Conservation (phyloP, 305 asterid species). For the Fraxinus baroniana region DNA sequence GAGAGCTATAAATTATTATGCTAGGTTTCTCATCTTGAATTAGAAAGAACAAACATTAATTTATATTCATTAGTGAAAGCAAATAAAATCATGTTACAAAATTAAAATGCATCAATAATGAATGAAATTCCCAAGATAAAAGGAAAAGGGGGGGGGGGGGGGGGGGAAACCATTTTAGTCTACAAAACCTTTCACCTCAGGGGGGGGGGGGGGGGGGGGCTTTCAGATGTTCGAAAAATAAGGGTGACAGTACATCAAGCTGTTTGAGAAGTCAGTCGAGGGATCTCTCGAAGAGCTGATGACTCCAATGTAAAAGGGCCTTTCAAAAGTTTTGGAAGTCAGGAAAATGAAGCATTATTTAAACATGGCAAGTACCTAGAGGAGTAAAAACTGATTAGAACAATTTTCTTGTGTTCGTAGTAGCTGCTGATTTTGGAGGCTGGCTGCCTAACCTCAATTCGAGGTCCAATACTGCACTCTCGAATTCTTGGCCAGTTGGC, state of each 20-base stretch:
- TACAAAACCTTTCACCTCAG: too few species aligned
- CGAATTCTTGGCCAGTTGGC: background rate
- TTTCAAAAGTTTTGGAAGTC: background rate
- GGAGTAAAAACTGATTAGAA: background rate
- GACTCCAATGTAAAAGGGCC: background rate
- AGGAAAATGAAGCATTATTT: background rate
- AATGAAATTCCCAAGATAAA: background rate
- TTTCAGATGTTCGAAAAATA: too few species aligned
- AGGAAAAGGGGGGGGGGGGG: too few species aligned
- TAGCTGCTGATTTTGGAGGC: background rate
- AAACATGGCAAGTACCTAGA: background rate
- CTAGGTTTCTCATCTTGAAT: too few species aligned
- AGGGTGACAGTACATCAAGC: background rate
- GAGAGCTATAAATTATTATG: too few species aligned
- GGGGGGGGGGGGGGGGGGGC: background rate
- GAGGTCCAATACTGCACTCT: background rate
- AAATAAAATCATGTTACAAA: too few species aligned
- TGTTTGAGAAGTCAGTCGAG: background rate
- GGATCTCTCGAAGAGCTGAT: background rate
- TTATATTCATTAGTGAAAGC: too few species aligned
- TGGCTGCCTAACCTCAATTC: background rate
- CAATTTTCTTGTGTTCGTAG: background rate
- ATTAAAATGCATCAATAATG: too few species aligned
- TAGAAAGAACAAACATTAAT: too few species aligned
- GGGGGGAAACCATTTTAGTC: too few species aligned